A percentile compares a stretch with the other conserved stretches of the same genome.
Conservation (phyloP, 106 monocot species). For the Alisma plantagoaquatica region DNA sequence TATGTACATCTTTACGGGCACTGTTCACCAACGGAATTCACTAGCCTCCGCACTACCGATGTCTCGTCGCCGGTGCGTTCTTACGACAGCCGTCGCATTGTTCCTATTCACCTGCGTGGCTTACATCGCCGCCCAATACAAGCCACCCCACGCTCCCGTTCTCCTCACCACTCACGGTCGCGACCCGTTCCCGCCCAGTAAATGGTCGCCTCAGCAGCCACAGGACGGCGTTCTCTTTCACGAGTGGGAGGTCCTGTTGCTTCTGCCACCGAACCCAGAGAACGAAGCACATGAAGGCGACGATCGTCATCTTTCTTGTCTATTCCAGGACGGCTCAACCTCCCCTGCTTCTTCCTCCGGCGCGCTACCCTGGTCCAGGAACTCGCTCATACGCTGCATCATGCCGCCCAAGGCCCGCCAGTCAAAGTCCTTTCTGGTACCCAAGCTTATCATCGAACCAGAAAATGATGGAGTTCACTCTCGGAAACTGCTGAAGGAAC, state of each 20-base stretch:
- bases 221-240: slow-evolving; percentile 40
- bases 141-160: too few relatives aligned
- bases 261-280: slow-evolving; percentile 9
- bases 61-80: too few relatives aligned
- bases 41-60: too few relatives aligned
- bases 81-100: too few relatives aligned
- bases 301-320: slow-evolving; percentile 19
- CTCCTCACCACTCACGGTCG: not conserved
- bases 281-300: not conserved
- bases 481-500: too few relatives aligned
- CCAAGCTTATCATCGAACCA: slow-evolving; percentile 5
- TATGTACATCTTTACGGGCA: too few relatives aligned
- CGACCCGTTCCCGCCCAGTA: not conserved
- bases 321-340: slow-evolving; percentile 24
- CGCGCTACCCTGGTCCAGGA: slow-evolving; percentile 10
- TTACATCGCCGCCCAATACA: not conserved
- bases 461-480: not conserved
- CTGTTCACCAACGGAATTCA: too few relatives aligned
- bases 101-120: too few relatives aligned
- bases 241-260: slow-evolving; percentile 51
- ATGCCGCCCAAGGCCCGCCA: slow-evolving; percentile 22
- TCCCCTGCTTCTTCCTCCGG: slow-evolving; percentile 27
- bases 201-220: not conserved
- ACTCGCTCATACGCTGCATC: slow-evolving; percentile 21
- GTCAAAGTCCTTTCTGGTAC: slow-evolving; percentile 26